Percentiles rank a stretch among this genome's conserved stretches.
These are phyloP conservation scores for Seminavis robusta DNA, from an alignment of 108 stramenopile species.

Conservation along the genomic window DNA sequence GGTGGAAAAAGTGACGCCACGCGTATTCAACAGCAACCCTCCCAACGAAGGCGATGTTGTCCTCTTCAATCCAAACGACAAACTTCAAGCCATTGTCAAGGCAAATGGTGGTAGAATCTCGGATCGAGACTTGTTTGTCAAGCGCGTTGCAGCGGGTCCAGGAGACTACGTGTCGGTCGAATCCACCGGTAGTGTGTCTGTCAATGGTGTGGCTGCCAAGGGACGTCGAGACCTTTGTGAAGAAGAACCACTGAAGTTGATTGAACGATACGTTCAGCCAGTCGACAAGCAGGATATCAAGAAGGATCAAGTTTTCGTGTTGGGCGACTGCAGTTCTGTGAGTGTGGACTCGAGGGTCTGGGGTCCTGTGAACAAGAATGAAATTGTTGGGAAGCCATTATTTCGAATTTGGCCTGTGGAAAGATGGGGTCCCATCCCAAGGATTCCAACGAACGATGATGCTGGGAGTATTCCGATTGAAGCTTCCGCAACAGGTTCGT, in stretches of 20 bases:
- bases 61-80: conserved; percentile 43
- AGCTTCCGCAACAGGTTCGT: too few species aligned
- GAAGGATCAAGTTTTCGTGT: conserved; percentile 37
- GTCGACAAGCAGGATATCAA: conserved; percentile 8
- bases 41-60: conserved; percentile 37
- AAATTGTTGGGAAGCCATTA: conserved; percentile 46
- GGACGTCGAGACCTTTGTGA: conserved; percentile 31
- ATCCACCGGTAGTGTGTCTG: conserved; percentile 26
- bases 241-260: conserved; percentile 40
- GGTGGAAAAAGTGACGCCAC: conserved; percentile 56
- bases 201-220: conserved; percentile 27
- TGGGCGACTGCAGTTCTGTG: conserved; percentile 61
- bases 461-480: too few species aligned
- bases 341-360: conserved; percentile 71
- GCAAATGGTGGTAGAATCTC: conserved; percentile 29
- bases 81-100: conserved; percentile 31
- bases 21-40: conserved; percentile 7
- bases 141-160: conserved; percentile 53
- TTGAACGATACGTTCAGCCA: conserved; percentile 32
- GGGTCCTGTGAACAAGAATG: conserved; percentile 34
- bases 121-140: conserved; percentile 59
- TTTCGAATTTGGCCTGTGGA: conserved; percentile 40
- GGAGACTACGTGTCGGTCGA: conserved; percentile 47
- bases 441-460: background rate
- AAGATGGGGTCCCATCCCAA: conserved; percentile 17